These are phyloP conservation scores for Podila epigama DNA, from an alignment of 192 early-diverging fungal genomes.

Conservation along the genomic window DNA sequence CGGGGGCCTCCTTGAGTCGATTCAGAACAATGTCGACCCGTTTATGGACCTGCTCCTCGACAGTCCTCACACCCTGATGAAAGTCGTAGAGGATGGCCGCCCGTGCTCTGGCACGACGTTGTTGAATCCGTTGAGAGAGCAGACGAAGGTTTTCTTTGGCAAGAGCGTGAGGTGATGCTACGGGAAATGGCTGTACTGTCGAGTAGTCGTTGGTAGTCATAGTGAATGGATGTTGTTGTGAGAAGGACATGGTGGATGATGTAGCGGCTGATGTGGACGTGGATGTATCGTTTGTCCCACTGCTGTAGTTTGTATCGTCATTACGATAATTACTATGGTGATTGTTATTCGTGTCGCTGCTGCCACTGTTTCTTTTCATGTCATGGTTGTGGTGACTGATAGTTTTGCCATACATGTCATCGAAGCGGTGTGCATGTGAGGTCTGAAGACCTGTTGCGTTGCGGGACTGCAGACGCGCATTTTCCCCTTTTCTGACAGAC, in stretches of 20 bases:
- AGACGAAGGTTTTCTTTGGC: constrained; percentile 15
- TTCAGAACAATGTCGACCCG: constrained; percentile 37
- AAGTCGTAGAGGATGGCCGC: constrained; percentile 30
- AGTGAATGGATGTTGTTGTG: too few relatives aligned
- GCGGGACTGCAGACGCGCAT: neutral
- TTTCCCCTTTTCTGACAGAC: constrained; percentile 9
- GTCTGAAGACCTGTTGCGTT: neutral
- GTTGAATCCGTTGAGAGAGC: constrained; percentile 15
- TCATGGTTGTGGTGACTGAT: too few relatives aligned
- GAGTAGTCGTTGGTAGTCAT: neutral
- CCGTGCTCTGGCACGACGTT: constrained; percentile 18
- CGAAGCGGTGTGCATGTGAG: neutral
- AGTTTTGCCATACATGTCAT: neutral
- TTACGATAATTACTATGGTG: too few relatives aligned
- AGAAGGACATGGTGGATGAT: neutral
- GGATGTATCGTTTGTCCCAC: too few relatives aligned
- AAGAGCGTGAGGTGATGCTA: neutral
- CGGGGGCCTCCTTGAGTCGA: constrained; percentile 32
- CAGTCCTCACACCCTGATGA: constrained; percentile 29
- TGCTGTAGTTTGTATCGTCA: too few relatives aligned
- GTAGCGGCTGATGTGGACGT: neutral
- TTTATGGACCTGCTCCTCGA: constrained; percentile 31
- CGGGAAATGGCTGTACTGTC: neutral
- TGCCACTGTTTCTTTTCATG: too few relatives aligned
- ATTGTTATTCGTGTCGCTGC: too few relatives aligned